Evolutionary conservation across 2,329 filamentous ascomycete species (phyloP).

Genomic region (Decorospora gaudefroyi): DNA sequence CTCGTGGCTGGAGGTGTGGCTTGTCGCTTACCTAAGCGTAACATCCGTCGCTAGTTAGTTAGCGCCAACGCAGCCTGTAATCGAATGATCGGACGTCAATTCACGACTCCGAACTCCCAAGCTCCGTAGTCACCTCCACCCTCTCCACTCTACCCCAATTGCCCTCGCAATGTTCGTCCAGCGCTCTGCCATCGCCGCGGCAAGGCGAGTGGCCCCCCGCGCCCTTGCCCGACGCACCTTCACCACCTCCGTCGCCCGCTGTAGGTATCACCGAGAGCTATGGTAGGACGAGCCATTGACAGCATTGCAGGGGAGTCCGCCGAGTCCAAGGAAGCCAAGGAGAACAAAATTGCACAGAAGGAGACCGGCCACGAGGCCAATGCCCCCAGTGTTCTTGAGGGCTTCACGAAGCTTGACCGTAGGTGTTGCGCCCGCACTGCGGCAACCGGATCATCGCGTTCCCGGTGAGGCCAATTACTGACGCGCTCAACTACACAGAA

Average conservation of each 20-base stretch:
- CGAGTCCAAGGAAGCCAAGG: conserved; percentile 16
- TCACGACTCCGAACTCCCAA: conserved; percentile 29
- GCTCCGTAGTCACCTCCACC: conserved; percentile 35
- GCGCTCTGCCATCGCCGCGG: conserved; percentile 55
- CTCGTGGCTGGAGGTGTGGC: conserved; percentile 10
- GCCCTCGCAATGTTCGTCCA: conserved; percentile 54
- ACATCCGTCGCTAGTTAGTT: too few relatives aligned
- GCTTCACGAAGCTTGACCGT: conserved; percentile 55
- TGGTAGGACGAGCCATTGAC: conserved; percentile 42
- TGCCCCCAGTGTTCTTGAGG: conserved; percentile 33
- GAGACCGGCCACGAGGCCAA: conserved; percentile 37
- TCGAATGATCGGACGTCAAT: conserved; percentile 33
- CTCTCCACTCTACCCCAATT: conserved; percentile 48
- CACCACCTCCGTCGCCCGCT: conserved; percentile 52
- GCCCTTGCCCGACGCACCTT: conserved; percentile 53
- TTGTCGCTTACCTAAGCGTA: conserved; percentile 18
- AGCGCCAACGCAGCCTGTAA: conserved; percentile 28
- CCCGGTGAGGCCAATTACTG: conserved; percentile 31
- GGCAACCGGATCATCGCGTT: conserved; percentile 6
- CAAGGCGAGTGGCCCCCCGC: conserved; percentile 51
- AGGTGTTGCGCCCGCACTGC: conserved; percentile 30
- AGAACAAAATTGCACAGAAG: conserved; percentile 47
- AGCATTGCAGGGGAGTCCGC: conserved; percentile 33
- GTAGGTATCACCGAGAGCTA: conserved; percentile 48
- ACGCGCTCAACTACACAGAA: conserved; percentile 61